A percentile compares a stretch with the other conserved stretches of the same genome.
These are phyloP conservation scores for Russula sp. DNA, from an alignment of 768 basidiomycete genomes.

Conservation along the genomic window DNA sequence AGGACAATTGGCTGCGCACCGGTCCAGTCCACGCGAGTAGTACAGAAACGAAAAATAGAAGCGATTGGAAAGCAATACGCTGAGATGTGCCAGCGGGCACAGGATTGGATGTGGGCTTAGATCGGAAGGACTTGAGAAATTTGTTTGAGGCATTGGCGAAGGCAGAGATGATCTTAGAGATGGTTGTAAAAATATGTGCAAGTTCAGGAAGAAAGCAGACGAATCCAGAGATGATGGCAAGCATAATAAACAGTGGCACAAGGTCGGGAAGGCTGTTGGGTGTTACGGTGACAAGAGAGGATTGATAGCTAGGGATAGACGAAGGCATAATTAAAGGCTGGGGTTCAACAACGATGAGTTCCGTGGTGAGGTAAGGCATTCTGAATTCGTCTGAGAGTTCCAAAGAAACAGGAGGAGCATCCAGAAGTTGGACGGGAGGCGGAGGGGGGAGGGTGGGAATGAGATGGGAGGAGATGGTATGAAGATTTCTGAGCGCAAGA, in stretches of 20 bases:
- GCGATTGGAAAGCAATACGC: neutral
- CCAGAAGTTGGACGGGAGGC: neutral
- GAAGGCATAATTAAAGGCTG: neutral
- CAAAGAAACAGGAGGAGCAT: neutral
- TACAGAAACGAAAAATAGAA: neutral
- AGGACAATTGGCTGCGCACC: neutral
- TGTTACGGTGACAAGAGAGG: neutral
- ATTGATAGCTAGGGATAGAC: neutral
- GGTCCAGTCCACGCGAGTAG: slow-evolving; percentile 2
- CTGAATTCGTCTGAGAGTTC: neutral
- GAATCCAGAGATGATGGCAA: slow-evolving; percentile 2
- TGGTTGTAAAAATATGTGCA: neutral
- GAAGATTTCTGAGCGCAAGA: slow-evolving; percentile 6
- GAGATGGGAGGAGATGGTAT: neutral
- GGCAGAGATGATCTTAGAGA: neutral
- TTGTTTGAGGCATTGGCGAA: neutral
- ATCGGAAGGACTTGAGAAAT: neutral
- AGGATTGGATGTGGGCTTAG: neutral
- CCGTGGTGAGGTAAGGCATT: neutral
- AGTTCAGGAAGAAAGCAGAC: neutral
- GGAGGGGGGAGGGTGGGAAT: neutral
- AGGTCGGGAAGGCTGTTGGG: neutral
- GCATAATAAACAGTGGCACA: neutral
- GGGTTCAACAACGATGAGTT: neutral
- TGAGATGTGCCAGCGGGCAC: neutral